Percentiles rank a stretch among this genome's conserved stretches.
Evolutionary conservation across 2,329 filamentous ascomycete genomes (phyloP).

Genomic region (Nannizziopsis barbatae): DNA sequence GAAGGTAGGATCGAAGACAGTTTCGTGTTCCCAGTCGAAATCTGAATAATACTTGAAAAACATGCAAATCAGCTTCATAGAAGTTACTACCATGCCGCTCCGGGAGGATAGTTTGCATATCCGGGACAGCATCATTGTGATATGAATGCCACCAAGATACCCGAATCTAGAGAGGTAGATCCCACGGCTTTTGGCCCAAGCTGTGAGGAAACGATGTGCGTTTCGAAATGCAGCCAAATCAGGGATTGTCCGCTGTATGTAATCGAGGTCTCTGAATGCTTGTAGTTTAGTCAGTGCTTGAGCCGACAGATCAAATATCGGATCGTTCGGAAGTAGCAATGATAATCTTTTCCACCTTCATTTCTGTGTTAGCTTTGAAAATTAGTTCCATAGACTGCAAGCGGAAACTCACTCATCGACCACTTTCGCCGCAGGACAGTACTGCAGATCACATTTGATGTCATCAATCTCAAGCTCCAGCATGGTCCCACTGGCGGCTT

Average conservation of each 20-base stretch:
- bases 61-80: conserved; percentile 43
- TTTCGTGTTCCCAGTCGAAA: conserved; percentile 47
- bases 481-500: conserved; percentile 51
- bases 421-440: conserved; percentile 49
- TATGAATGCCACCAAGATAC: conserved; percentile 54
- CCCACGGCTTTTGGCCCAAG: conserved; percentile 52
- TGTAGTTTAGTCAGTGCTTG: conserved; percentile 53
- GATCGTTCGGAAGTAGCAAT: conserved; percentile 39
- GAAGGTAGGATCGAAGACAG: conserved; percentile 51
- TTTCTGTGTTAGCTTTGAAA: neutral
- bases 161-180: conserved; percentile 56
- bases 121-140: conserved; percentile 50
- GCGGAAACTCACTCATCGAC: conserved; percentile 36
- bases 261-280: conserved; percentile 51
- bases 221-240: conserved; percentile 47
- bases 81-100: conserved; percentile 30
- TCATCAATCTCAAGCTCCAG: conserved; percentile 50
- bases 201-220: conserved; percentile 50
- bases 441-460: conserved; percentile 54
- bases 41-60: conserved; percentile 54
- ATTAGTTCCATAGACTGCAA: neutral
- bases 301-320: conserved; percentile 46
- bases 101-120: conserved; percentile 46
- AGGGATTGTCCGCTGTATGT: conserved; percentile 50
- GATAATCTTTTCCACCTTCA: conserved; percentile 3